Evolutionary conservation across 129 eudicot species (phyloP).

Genomic region (Centrapalus pauciflorus): DNA sequence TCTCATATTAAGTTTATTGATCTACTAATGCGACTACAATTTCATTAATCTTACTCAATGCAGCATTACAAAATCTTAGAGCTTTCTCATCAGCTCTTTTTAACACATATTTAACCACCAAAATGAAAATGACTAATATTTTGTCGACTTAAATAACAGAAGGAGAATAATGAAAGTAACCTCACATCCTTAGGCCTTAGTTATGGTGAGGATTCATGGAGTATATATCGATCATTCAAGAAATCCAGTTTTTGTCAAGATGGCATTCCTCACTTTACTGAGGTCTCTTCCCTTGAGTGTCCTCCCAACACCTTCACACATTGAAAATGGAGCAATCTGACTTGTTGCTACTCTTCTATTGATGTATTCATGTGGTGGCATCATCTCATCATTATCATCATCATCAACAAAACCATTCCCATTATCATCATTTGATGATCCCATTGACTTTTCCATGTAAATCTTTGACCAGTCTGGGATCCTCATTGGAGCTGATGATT

Average conservation of each 20-base stretch:
- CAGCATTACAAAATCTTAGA: too few species aligned
- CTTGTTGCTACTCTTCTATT: conserved; percentile 48
- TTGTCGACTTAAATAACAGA: too few species aligned
- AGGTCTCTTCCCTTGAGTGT: conserved; percentile 72
- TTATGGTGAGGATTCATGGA: too few species aligned
- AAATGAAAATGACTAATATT: too few species aligned
- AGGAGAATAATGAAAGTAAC: too few species aligned
- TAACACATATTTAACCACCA: too few species aligned
- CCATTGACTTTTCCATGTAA: conserved; percentile 32
- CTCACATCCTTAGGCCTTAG: too few species aligned
- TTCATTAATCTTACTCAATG: too few species aligned
- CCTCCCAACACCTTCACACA: conserved; percentile 67
- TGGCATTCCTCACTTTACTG: conserved; percentile 57
- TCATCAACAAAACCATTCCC: conserved; percentile 25
- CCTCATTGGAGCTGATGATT: conserved; percentile 43
- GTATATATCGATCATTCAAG: conserved; percentile 30
- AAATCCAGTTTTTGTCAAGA: conserved; percentile 59
- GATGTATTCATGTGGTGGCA: conserved; percentile 61
- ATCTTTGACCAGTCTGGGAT: conserved; percentile 54
- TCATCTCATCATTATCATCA: conserved; percentile 39
- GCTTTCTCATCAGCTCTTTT: too few species aligned
- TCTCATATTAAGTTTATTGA: too few species aligned
- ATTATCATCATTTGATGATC: conserved; percentile 11
- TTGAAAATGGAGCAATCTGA: conserved; percentile 48
- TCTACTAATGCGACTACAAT: too few species aligned